phyloP scores from a whole-genome alignment of 768 basidiomycete genomes.

The Macrolepiota dolichaula region DNA sequence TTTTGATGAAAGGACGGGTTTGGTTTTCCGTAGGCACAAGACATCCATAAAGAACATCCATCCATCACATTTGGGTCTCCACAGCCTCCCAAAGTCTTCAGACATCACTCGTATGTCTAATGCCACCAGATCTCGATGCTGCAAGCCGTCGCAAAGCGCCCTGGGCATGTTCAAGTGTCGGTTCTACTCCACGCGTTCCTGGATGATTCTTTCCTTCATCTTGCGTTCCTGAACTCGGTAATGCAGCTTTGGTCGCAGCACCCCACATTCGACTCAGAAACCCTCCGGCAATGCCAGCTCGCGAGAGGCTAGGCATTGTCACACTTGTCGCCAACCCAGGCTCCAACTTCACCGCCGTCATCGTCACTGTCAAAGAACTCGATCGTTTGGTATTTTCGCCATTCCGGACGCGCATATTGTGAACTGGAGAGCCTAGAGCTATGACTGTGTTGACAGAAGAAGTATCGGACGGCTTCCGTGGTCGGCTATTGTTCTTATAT shows the following conservation, averaged over 20 bases:
- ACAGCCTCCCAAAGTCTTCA: conserved; percentile 1
- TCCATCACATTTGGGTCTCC: not conserved
- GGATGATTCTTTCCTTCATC: not conserved
- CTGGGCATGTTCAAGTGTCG: conserved; percentile 1
- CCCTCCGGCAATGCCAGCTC: conserved; percentile 33
- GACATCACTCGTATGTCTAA: conserved; percentile 1
- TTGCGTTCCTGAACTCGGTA: not conserved
- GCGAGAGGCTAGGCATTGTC: conserved; percentile 29
- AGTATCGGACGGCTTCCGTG: conserved; percentile 47
- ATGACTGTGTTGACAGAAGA: conserved; percentile 49
- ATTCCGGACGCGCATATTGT: conserved; percentile 11
- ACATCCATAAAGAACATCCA: not conserved
- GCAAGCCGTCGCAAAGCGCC: conserved; percentile 6
- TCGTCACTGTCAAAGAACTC: conserved; percentile 17
- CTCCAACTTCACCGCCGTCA: conserved; percentile 24
- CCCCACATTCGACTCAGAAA: conserved; percentile 79
- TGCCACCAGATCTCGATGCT: conserved; percentile 7
- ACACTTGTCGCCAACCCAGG: conserved; percentile 25
- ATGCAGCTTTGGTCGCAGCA: conserved; percentile 32
- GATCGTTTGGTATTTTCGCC: conserved; percentile 12
- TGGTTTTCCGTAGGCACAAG: not conserved
- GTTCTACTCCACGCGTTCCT: not conserved
- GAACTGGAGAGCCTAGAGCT: conserved; percentile 19
- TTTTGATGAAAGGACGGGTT: not conserved
- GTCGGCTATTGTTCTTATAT: conserved; percentile 19